Base-by-base conservation (phyloP, 805 yeast species). In the Isabelozyma pseudorhagii region DNA sequence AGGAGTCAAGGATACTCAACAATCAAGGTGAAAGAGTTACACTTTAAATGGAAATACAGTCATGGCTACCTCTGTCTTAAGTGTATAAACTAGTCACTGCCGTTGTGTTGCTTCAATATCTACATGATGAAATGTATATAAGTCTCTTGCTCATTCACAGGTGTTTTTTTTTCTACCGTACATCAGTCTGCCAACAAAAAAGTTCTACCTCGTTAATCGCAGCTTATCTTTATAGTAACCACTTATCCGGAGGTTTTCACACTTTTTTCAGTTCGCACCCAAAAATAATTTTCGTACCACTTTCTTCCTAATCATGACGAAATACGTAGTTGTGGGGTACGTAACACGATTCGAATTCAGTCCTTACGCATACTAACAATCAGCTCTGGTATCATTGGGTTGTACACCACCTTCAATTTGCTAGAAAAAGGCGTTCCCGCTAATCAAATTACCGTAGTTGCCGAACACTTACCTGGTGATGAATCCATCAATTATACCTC, bases 401-500 rank as follows among this genome's bases (percentile, higher is more conserved):
- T 86, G 7, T 85, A 85, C 63, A 84, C 90, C 11, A 75, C 81
- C 1, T 76, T 71, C 55, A 69, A 75, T 46, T 69, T 85, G 10
- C 53, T 81, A 34, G 72, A 75, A 25, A 66, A 72, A 11, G 71
- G 73, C 2, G 67, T 75, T 8, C 49, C 61, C 0, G 72, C 78
- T 1, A 48, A 61, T 1, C 66, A 78, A 5, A 78, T 89, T 52
- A 73, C 80, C 4, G 77, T 88, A 2, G 56, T 84, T 15, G 93
- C 89, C 7, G 80, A 85, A 59, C 79, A 77, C 56, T 64, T 84
- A 38, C 96, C 96, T 3, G 96, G 96, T 4, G 96, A 89, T 59
- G 85, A 82, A 54, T 82, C 90, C 4, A 80, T 80, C 50, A 73
- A 80, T 45, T 89, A 85, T 64, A 83, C 96, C 1, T 85, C 92